These are phyloP conservation scores for Boletus barrowsii DNA, from an alignment of 768 basidiomycete genomes.

Conservation along the genomic window DNA sequence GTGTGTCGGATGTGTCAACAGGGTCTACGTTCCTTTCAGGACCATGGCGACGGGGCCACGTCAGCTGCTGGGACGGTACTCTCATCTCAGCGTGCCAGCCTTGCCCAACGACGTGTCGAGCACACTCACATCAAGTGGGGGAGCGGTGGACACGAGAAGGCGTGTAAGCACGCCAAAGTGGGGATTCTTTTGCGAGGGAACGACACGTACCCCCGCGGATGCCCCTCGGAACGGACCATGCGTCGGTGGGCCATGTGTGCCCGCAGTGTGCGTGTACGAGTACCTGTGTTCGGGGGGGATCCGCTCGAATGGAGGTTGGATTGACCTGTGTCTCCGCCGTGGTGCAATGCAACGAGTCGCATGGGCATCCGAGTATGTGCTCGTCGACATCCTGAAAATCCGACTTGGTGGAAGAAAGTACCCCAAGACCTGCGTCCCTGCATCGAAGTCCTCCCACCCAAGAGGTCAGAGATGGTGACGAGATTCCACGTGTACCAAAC, in stretches of 20 bases:
- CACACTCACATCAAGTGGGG: too few relatives aligned
- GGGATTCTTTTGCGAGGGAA: neutral
- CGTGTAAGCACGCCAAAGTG: neutral
- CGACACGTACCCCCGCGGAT: conserved; percentile 1
- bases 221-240: conserved; percentile 1
- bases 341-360: neutral
- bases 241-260: neutral
- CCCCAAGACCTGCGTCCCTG: neutral
- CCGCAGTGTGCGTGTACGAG: neutral
- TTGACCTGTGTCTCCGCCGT: neutral
- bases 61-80: neutral
- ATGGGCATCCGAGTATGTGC: too few relatives aligned
- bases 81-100: neutral
- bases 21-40: neutral
- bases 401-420: neutral
- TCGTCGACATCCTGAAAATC: neutral
- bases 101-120: neutral
- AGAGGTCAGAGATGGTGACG: neutral
- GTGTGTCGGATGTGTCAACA: neutral
- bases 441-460: neutral
- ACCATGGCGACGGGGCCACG: neutral
- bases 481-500: neutral
- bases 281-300: neutral
- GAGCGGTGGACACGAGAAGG: neutral
- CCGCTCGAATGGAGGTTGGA: neutral